These are phyloP conservation scores for Angomonas ambiguus DNA, from an alignment of 208 protist species.

Conservation along the genomic window DNA sequence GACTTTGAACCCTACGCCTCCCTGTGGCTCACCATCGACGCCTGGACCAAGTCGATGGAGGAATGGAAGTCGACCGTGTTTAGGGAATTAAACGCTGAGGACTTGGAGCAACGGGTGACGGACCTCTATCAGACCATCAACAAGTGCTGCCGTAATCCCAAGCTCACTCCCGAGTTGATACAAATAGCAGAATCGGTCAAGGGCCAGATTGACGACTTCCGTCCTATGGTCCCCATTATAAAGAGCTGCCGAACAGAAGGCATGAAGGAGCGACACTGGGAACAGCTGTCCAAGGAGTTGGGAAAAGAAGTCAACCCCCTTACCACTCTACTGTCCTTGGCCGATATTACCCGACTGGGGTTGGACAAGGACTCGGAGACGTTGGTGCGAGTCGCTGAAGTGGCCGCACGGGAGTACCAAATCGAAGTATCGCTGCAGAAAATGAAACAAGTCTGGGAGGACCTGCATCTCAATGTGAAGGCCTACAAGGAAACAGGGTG, in stretches of 20 bases:
- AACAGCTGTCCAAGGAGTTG: slow-evolving; percentile 89
- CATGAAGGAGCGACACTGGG: slow-evolving; percentile 96
- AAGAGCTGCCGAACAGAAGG: slow-evolving; percentile 93
- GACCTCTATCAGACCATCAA: slow-evolving; percentile 78
- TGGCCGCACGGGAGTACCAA: slow-evolving; percentile 94
- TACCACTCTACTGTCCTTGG: slow-evolving; percentile 85
- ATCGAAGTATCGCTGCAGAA: slow-evolving; percentile 93
- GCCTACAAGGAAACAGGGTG: slow-evolving; percentile 91
- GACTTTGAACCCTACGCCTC: slow-evolving; percentile 96
- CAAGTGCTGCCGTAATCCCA: slow-evolving; percentile 73
- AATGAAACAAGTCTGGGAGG: slow-evolving; percentile 94
- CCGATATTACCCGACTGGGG: slow-evolving; percentile 70
- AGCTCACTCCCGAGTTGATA: slow-evolving; percentile 78
- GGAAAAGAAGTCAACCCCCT: slow-evolving; percentile 87
- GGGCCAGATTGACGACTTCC: slow-evolving; percentile 93
- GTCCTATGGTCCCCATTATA: slow-evolving; percentile 93
- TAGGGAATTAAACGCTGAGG: slow-evolving; percentile 79
- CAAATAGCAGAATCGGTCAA: slow-evolving; percentile 87
- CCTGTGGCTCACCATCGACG: slow-evolving; percentile 92
- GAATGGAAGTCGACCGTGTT: slow-evolving; percentile 87
- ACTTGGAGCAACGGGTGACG: slow-evolving; percentile 86
- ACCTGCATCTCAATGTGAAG: slow-evolving; percentile 79
- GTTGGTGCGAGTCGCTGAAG: slow-evolving; percentile 89
- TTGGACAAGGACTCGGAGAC: slow-evolving; percentile 80
- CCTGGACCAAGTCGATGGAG: slow-evolving; percentile 77